phyloP scores from a whole-genome alignment of 495 filamentous ascomycete genomes.

The Beverwykella pulmonaria region DNA sequence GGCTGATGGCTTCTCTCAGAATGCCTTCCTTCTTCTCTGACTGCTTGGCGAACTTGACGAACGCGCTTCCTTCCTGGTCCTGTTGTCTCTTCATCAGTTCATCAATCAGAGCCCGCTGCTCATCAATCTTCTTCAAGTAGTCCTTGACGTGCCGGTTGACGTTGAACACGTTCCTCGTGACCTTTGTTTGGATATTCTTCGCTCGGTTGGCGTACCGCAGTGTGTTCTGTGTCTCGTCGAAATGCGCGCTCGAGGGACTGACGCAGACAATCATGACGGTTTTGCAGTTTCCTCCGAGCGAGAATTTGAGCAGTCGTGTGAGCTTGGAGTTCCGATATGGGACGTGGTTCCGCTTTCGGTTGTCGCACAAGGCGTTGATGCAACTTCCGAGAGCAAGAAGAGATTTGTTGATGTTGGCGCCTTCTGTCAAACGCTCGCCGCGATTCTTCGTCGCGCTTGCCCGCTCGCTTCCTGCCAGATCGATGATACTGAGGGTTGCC shows the following conservation, averaged over 20 bases:
- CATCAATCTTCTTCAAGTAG: constrained; percentile 95
- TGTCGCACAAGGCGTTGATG: constrained; percentile 98
- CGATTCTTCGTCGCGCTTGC: constrained; percentile 97
- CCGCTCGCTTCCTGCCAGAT: constrained; percentile 93
- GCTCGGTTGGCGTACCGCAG: constrained; percentile 95
- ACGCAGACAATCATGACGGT: constrained; percentile 99
- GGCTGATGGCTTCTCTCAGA: constrained; percentile 76
- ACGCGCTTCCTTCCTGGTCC: constrained; percentile 82
- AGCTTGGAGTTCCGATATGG: constrained; percentile 98
- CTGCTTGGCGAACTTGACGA: constrained; percentile 87
- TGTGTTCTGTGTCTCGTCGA: constrained; percentile 98
- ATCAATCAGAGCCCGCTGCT: constrained; percentile 90
- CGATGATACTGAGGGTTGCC: constrained; percentile 97
- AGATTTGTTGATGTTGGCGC: constrained; percentile 99
- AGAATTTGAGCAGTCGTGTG: constrained; percentile 94
- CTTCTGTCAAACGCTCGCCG: constrained; percentile 87
- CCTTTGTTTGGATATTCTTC: constrained; percentile 99
- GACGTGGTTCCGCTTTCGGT: constrained; percentile 88
- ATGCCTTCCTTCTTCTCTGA: constrained; percentile 77
- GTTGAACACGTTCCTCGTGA: constrained; percentile 97
- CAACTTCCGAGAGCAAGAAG: constrained; percentile 93
- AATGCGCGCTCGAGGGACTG: constrained; percentile 93
- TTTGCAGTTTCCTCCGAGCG: constrained; percentile 94
- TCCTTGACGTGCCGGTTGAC: constrained; percentile 99
- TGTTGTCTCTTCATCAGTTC: constrained; percentile 91